Percentiles rank a stretch among this genome's conserved stretches.
Evolutionary conservation across 129 eudicot genomes (phyloP).

Genomic region (Centaurea solstitialis): DNA sequence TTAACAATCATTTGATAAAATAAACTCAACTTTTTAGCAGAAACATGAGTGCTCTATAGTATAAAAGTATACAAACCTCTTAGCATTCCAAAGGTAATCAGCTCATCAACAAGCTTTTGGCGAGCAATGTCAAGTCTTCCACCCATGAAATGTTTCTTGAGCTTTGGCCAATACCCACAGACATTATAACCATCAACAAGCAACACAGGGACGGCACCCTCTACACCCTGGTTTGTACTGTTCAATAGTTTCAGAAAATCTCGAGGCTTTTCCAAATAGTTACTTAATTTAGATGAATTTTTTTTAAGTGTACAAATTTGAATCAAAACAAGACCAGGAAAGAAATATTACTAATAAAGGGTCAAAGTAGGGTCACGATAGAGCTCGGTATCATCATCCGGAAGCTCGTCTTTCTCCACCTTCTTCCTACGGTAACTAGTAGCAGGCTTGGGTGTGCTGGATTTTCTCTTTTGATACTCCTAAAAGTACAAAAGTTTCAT

Average conservation of each 20-base stretch:
- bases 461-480: constrained; percentile 78
- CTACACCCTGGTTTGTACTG: constrained; percentile 77
- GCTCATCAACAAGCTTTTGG: constrained; percentile 88
- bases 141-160: constrained; percentile 82
- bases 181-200: constrained; percentile 99
- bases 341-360: constrained; percentile 62
- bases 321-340: constrained; percentile 9
- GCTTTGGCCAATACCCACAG: constrained; percentile 93
- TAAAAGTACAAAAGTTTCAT: constrained; percentile 18
- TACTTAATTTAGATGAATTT: constrained; percentile 3
- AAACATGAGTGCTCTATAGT: not conserved
- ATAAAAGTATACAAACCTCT: constrained; percentile 60
- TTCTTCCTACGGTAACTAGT: constrained; percentile 91
- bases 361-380: constrained; percentile 79
- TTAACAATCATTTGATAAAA: not conserved
- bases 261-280: not conserved
- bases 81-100: constrained; percentile 72
- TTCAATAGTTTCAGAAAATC: constrained; percentile 29
- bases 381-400: constrained; percentile 64
- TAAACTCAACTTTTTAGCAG: not conserved
- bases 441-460: constrained; percentile 64
- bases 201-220: constrained; percentile 73
- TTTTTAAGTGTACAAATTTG: not conserved
- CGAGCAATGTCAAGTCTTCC: constrained; percentile 92
- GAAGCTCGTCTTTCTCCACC: constrained; percentile 84